Conservation (phyloP, 805 yeast genomes). For the Scheffersomyces stipitis region DNA sequence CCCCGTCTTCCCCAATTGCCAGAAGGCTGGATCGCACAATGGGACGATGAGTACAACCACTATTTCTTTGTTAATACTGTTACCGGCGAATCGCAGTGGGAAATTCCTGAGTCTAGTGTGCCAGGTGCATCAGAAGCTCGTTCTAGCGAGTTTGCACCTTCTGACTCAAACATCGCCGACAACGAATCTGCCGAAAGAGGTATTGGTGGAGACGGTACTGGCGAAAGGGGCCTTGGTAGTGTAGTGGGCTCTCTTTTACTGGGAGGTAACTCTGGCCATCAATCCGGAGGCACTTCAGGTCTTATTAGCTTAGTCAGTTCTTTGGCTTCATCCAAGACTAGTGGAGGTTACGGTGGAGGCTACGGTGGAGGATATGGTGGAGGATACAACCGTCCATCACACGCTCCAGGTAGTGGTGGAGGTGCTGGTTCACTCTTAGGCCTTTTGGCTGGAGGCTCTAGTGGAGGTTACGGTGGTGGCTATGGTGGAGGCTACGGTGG, state of each 20-base stretch:
- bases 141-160: too few species aligned
- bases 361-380: neutral
- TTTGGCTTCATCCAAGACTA: neutral
- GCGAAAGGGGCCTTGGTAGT: neutral
- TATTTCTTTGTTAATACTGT: constrained; percentile 25
- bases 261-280: neutral
- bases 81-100: constrained; percentile 34
- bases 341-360: constrained; percentile 2
- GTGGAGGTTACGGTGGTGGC: constrained; percentile 1
- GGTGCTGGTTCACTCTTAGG: constrained; percentile 1
- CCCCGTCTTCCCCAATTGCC: constrained; percentile 18
- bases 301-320: neutral
- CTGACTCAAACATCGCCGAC: constrained; percentile 2
- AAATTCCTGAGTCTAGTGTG: constrained; percentile 16
- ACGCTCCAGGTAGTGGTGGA: constrained; percentile 1
- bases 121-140: too few species aligned
- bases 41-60: constrained; percentile 30
- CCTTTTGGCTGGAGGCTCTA: neutral
- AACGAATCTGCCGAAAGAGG: constrained; percentile 2
- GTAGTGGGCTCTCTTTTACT: neutral
- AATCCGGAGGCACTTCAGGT: neutral
- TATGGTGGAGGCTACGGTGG: constrained; percentile 3
- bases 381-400: neutral
- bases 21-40: constrained; percentile 34
- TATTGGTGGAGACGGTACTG: neutral